Percentiles rank a stretch among this genome's conserved stretches.
Evolutionary conservation across 2,329 filamentous ascomycete species (phyloP).

Genomic region (Fusarium sp.): DNA sequence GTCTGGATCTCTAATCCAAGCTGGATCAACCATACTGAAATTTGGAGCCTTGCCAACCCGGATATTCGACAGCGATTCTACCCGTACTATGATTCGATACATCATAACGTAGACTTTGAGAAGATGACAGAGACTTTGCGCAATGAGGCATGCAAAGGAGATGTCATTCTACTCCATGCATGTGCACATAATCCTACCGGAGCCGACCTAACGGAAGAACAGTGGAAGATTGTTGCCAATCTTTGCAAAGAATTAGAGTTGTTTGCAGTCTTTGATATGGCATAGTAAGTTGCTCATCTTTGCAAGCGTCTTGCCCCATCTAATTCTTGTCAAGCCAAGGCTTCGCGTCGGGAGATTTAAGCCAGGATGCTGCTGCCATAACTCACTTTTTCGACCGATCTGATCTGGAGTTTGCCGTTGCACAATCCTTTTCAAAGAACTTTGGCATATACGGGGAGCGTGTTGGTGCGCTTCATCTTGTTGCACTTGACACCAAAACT

Average conservation of each 20-base stretch:
- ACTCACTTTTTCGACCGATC: neutral
- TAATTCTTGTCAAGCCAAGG: neutral
- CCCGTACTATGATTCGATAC: neutral
- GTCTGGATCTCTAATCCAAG: slow-evolving; percentile 13
- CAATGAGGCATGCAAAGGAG: neutral
- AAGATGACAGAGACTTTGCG: neutral
- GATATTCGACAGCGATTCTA: neutral
- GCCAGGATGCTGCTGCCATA: neutral
- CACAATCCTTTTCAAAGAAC: slow-evolving; percentile 5
- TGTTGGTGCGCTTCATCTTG: neutral
- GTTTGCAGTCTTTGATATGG: slow-evolving; percentile 8
- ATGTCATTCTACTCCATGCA: slow-evolving; percentile 9
- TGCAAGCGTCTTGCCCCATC: neutral
- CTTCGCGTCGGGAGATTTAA: slow-evolving; percentile 8
- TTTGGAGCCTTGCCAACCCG: neutral
- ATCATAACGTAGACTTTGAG: neutral
- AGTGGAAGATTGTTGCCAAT: neutral
- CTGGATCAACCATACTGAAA: slow-evolving; percentile 6
- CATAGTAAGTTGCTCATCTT: neutral
- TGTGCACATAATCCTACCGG: slow-evolving; percentile 10
- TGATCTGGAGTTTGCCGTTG: neutral
- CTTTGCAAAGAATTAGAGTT: neutral
- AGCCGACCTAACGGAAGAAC: neutral
- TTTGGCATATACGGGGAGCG: slow-evolving; percentile 2
- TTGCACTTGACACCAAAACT: neutral